These are phyloP conservation scores for Petunia hybrid DNA, from an alignment of 305 asterid genomes.

Conservation along the genomic window DNA sequence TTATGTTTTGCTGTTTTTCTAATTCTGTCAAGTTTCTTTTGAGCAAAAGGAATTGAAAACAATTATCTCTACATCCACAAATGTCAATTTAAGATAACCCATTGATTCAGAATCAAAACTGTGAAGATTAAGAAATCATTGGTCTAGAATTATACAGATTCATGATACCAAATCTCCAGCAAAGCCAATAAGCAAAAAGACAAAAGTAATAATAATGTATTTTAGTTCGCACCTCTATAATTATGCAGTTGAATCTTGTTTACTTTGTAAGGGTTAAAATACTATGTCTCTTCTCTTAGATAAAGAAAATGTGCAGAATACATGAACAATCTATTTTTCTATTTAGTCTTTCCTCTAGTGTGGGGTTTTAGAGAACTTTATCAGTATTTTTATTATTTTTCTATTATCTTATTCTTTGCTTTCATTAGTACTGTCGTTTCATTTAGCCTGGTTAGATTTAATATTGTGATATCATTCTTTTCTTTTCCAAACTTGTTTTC, in stretches of 20 bases:
- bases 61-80: neutral
- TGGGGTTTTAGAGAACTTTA: too few species aligned
- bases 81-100: conserved; percentile 2
- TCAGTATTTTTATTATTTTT: too few species aligned
- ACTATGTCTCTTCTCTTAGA: neutral
- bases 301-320: neutral
- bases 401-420: too few species aligned
- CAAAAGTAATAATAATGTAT: neutral
- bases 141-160: conserved; percentile 2
- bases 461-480: too few species aligned
- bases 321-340: neutral
- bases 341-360: neutral
- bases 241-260: conserved; percentile 14
- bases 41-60: conserved; percentile 1
- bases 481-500: too few species aligned
- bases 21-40: neutral
- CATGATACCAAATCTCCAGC: neutral
- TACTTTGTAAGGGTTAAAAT: neutral
- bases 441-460: too few species aligned
- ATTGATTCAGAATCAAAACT: neutral
- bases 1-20: conserved; percentile 16
- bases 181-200: conserved; percentile 14
- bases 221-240: neutral
- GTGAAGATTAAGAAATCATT: neutral
- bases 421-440: too few species aligned